Evolutionary conservation across 345 rosid species (phyloP), one percentile per base, ranked within the genome.

Genomic region (Populus simonii): DNA sequence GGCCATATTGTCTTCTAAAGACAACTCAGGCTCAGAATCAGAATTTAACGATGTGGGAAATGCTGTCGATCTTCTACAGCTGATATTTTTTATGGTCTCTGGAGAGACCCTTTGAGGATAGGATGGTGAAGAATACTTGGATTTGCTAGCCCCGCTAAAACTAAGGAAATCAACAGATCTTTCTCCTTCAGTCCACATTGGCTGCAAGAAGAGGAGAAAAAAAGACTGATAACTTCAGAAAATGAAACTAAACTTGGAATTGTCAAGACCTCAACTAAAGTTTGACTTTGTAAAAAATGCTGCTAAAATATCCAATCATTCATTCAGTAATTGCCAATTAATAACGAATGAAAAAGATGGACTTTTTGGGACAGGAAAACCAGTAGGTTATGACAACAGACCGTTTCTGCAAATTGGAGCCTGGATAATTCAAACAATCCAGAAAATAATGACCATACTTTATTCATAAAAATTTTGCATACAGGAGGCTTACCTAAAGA

Each of bases 131-230:
- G 72, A 76, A 63, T 80, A 79, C 66, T 49, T 80, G 62, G 78
- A 80, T 57, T 73, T 74, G 76, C 83, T 74, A 66, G 82, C 84
- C 39, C 68, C 31, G 38, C 75, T 38, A 68, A 73, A 80, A 79
- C 81, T 31, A 63, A 29, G 65, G 39, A 59, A 84, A 53, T 88
- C 89, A 68, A 73, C 77, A 7, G 89, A 88, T 29, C 72, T 75
- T 77, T 85, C 89, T 57, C 83, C 81, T 74, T 82, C 90, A 65
- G 74, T 78, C 89, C 92, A 86, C 38, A 87, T 83, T 73, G 94
- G 92, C 94, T 88, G 84, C 88, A 45, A 63, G 13, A 70, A 57
- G 38, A 18, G 15, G 43, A 41, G 39, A 22, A 31, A 10, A 35
- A 59, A 11, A 9, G 38, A n/a, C 3, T 4, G 12, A 7, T 16